Evolutionary conservation across 108 stramenopile species (phyloP).

Genomic region (Discostella stelligeroides): DNA sequence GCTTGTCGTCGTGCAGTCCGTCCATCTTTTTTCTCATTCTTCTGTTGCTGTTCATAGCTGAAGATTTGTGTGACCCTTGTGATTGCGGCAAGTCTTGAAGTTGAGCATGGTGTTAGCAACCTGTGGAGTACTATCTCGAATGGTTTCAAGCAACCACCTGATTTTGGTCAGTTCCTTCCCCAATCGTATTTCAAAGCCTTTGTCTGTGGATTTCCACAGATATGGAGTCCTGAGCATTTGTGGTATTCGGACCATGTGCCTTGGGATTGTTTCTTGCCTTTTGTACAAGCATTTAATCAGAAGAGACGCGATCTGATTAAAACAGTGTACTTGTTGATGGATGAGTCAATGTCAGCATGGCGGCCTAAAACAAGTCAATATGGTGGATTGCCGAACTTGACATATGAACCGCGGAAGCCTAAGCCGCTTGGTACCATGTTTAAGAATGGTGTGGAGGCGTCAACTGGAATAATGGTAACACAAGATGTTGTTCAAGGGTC

Average conservation of each 20-base stretch:
- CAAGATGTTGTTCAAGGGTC: constrained; percentile 8
- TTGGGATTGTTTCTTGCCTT: not conserved
- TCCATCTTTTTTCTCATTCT: not conserved
- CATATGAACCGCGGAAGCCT: not conserved
- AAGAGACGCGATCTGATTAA: not conserved
- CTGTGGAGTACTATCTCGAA: constrained; percentile 21
- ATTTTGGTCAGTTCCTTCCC: constrained; percentile 23
- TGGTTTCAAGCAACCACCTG: constrained; percentile 15
- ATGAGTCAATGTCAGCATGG: constrained; percentile 4
- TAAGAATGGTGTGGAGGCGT: constrained; percentile 1
- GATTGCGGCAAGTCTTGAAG: constrained; percentile 4
- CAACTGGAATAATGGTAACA: constrained; percentile 9
- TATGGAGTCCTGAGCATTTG: constrained; percentile 21
- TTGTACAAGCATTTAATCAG: not conserved
- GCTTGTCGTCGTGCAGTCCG: not conserved
- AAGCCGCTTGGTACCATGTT: constrained; percentile 4
- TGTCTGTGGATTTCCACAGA: constrained; percentile 15
- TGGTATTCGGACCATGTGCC: constrained; percentile 7
- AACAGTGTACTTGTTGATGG: not conserved
- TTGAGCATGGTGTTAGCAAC: constrained; percentile 7
- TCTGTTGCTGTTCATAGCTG: constrained; percentile 5
- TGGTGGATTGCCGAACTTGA: not conserved
- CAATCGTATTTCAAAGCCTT: constrained; percentile 18
- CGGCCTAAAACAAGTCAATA: not conserved
- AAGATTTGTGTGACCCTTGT: constrained; percentile 26